Evolutionary conservation across 208 protist species (phyloP).

Genomic region (Angomonas ambiguus): DNA sequence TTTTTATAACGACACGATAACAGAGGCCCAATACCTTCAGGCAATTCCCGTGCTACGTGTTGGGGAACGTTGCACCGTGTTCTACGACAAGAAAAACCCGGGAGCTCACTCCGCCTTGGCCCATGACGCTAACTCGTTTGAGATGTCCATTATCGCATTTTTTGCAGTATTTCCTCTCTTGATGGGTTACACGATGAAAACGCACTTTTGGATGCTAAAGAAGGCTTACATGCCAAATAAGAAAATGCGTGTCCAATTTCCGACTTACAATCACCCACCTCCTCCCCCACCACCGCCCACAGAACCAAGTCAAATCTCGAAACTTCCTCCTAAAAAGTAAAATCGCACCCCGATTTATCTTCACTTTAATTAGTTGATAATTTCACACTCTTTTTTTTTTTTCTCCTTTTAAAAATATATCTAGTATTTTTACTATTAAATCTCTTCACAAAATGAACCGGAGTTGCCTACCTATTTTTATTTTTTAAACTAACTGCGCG

Average conservation of each 20-base stretch:
- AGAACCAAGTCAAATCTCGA: constrained; percentile 47
- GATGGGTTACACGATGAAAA: constrained; percentile 82
- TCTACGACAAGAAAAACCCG: constrained; percentile 83
- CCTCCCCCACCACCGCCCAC: constrained; percentile 46
- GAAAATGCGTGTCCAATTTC: constrained; percentile 73
- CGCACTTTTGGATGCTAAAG: constrained; percentile 70
- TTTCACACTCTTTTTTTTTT: not conserved
- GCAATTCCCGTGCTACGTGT: constrained; percentile 79
- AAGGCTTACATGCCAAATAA: constrained; percentile 80
- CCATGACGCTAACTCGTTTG: constrained; percentile 85
- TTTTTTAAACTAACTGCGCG: too few species aligned
- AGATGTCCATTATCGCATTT: constrained; percentile 78
- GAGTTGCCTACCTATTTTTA: too few species aligned
- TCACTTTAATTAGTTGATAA: not conserved
- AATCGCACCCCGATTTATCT: not conserved
- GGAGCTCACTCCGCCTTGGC: constrained; percentile 63
- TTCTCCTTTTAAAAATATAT: constrained; percentile 6
- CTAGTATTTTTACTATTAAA: not conserved
- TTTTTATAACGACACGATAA: constrained; percentile 85
- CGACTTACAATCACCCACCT: constrained; percentile 42
- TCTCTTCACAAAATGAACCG: not conserved
- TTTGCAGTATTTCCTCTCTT: constrained; percentile 73
- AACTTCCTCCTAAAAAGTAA: constrained; percentile 23
- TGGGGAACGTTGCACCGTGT: constrained; percentile 75
- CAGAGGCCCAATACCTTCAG: constrained; percentile 86